A percentile compares a stretch with the other conserved stretches of the same genome.
phyloP scores from a whole-genome alignment of 306 rosid genomes.

The Ziziphus jujuba region DNA sequence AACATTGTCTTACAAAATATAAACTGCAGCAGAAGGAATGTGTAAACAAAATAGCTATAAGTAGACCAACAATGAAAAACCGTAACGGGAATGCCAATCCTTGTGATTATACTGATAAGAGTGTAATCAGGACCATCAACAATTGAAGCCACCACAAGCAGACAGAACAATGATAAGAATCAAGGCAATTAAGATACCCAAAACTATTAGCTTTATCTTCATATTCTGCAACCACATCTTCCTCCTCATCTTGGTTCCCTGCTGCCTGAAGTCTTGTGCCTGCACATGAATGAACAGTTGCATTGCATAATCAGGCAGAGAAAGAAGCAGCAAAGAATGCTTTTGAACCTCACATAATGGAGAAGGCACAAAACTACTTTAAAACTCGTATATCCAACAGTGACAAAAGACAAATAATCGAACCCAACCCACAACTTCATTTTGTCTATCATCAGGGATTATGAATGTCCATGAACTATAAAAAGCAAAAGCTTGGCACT shows the following conservation, averaged over 20 bases:
- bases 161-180: slow-evolving; percentile 80
- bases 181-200: slow-evolving; percentile 67
- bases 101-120: slow-evolving; percentile 9
- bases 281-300: slow-evolving; percentile 25
- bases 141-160: slow-evolving; percentile 66
- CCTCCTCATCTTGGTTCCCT: slow-evolving; percentile 88
- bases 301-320: no score
- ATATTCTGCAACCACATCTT: slow-evolving; percentile 95
- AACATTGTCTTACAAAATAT: slow-evolving; percentile 33
- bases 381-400: neutral
- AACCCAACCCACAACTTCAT: slow-evolving; percentile 6
- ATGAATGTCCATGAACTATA: neutral
- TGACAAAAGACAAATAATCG: neutral
- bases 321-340: no score
- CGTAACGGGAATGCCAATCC: slow-evolving; percentile 13
- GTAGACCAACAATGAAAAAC: slow-evolving; percentile 4
- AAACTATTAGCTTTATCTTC: slow-evolving; percentile 82
- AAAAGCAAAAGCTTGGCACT: neutral
- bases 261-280: slow-evolving; percentile 95
- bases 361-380: neutral
- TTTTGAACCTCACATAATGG: neutral
- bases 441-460: neutral
- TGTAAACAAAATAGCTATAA: slow-evolving; percentile 30
- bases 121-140: slow-evolving; percentile 40
- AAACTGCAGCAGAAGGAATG: slow-evolving; percentile 23